Evolutionary conservation across 2,329 filamentous ascomycete species (phyloP), one percentile per base, ranked within the genome.

Genomic region (Xylaria sp.): DNA sequence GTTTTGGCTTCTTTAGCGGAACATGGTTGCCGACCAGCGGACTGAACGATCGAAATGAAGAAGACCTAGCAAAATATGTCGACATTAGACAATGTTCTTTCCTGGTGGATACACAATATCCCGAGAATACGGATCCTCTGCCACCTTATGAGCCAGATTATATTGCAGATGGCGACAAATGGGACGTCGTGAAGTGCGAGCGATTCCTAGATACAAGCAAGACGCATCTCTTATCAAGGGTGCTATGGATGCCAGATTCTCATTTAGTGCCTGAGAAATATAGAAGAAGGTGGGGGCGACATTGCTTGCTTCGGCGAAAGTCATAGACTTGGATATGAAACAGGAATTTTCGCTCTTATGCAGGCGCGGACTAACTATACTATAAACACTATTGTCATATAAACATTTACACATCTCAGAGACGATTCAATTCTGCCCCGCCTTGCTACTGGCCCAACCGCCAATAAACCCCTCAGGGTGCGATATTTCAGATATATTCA

Each of bases 31-130:
- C 91, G 0, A 92, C 96, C 0, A 82, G 84, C 57, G 95, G 95
- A 3, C 93, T 99, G 89, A 99, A 99, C 77, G 93, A 97, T 78
- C 87, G 89, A 70, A 99, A 99, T 75, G 84, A 90, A 72, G 94
- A 97, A 79, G 96, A 99, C 77, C 78, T 86, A 69, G 87, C 89
- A 67, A 99, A 98, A 87, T 97, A 98, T 78, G 91, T 89, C 41
- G 89, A 95, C 68, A 81, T 97, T 50, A 84, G 85, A 32, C 84
- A 89, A 62, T 99, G 96, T 79, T 85, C 89, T 9, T 97, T 97
- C 79, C 78, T 99, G 4, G 90, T 98, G 18, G 96, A 99, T 78
- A 97, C 93, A 0, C 90, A 92, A 68, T 93, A 95, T 74, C 90
- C 91, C 0, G 87, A 76, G 66, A 81, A 84, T 65, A 79, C 71